Evolutionary conservation across 805 yeast species (phyloP), one percentile per base, ranked within the genome.

Genomic region (Yarrowia keelungensis): DNA sequence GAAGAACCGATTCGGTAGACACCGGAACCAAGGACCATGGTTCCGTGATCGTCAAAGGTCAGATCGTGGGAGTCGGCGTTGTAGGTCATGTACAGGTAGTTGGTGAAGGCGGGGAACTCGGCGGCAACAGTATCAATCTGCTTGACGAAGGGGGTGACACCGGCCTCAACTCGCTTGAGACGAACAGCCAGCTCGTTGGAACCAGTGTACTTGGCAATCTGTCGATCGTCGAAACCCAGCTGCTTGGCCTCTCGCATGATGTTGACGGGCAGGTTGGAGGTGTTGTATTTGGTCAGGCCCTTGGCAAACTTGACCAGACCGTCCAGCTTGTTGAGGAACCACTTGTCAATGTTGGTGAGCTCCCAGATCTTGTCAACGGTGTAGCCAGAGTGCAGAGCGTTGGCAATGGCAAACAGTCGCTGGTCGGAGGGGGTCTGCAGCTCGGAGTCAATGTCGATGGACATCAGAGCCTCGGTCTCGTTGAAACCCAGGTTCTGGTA

Each of bases 41-140:
- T 89, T 79, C 98, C 98, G 72, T 92, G 88, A 72, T 94, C 98
- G 73, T 92, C 88, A 76, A 94, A 95, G n/a, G 83, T 78, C 70
- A 95, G 87, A 80, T 94, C 99, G 73, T 90, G 89, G 43, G 89
- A 81, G 73, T 90, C 92, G 59, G 97, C 98, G 76, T 91, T 93
- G 83, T 95, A 94, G 46, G 98, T 95, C 80, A 91, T 86, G 83
- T 95, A 94, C 80, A 94, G 83, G 81, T 94, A 94, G 83, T 94
- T 94, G 75, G 99, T 94, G 81, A 79, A 85, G 61, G 98, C 97
- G 66, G 99, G 99, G 87, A 94, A 95, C 81, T 94, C 99, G 65
- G 99, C 98, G 65, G 99, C 99, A 73, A 94, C 97, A 38, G 99
- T 94, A 83, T 94, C 99, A 76, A 94, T 95, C 80, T 93, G 97